Percentiles rank a stretch among this genome's conserved stretches.
Evolutionary conservation across 2,329 filamentous ascomycete species (phyloP).

Genomic region (Claviceps citrina): DNA sequence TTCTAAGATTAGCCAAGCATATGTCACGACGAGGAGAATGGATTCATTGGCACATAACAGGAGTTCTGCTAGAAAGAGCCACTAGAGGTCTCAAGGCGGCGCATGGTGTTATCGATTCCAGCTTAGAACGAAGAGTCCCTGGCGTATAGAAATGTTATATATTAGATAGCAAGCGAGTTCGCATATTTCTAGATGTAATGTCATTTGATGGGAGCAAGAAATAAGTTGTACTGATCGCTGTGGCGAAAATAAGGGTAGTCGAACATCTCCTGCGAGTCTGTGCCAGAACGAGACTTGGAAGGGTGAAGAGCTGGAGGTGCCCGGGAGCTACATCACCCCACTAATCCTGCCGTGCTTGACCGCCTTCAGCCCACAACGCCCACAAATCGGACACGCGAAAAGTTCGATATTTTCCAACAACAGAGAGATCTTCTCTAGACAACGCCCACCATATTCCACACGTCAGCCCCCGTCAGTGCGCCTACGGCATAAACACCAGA

Average conservation of each 20-base stretch:
- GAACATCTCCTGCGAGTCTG: background rate
- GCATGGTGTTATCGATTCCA: background rate
- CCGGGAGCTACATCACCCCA: conserved; percentile 3
- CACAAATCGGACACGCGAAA: conserved; percentile 28
- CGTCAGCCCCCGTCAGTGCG: conserved; percentile 11
- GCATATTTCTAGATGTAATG: conserved; percentile 1
- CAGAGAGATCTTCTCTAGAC: conserved; percentile 9
- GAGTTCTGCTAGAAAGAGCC: conserved; percentile 3
- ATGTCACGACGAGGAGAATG: background rate
- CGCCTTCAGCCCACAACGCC: conserved; percentile 28
- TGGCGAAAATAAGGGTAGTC: background rate
- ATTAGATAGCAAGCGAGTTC: conserved; percentile 2
- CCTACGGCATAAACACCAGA: conserved; percentile 2
- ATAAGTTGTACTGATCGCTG: background rate
- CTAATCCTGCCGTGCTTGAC: conserved; percentile 22
- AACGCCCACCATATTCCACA: conserved; percentile 12
- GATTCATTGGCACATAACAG: background rate
- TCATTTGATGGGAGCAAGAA: background rate
- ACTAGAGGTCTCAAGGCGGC: background rate
- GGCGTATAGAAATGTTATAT: background rate
- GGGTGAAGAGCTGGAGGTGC: background rate
- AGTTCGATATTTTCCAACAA: conserved; percentile 28
- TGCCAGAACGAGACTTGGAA: background rate
- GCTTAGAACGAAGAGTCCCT: background rate
- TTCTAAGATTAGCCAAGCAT: background rate